Evolutionary conservation across 768 basidiomycete genomes (phyloP).

Genomic region (Suillus bovinus): DNA sequence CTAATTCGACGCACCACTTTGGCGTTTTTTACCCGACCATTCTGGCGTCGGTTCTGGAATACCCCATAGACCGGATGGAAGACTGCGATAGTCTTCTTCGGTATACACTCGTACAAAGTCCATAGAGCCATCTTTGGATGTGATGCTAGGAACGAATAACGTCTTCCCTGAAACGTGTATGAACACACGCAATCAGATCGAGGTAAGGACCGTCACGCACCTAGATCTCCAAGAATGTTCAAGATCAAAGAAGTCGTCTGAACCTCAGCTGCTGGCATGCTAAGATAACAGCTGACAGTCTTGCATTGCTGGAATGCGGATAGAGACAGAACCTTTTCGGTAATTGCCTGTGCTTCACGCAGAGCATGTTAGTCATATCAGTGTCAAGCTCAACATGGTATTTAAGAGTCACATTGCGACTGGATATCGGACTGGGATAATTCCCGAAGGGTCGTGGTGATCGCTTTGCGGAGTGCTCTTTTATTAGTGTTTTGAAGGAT

Average conservation of each 20-base stretch:
- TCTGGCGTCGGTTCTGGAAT: conserved; percentile 63
- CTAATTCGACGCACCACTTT: conserved; percentile 47
- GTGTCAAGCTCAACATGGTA: background rate
- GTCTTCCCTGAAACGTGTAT: conserved; percentile 48
- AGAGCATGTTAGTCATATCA: conserved; percentile 8
- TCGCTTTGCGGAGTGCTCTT: conserved; percentile 50
- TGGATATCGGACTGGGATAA: conserved; percentile 48
- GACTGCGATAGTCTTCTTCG: conserved; percentile 52
- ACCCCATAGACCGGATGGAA: conserved; percentile 70
- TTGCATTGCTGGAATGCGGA: conserved; percentile 50
- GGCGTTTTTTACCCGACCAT: conserved; percentile 46
- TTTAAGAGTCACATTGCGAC: conserved; percentile 53
- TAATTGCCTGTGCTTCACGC: conserved; percentile 36
- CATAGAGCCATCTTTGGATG: conserved; percentile 50
- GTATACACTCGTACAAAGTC: conserved; percentile 65
- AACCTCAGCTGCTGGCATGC: conserved; percentile 74
- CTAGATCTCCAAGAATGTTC: conserved; percentile 49
- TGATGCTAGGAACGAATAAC: conserved; percentile 71
- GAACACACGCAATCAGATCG: background rate
- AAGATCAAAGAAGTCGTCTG: conserved; percentile 55
- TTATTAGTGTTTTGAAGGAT: conserved; percentile 46
- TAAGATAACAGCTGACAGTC: conserved; percentile 73
- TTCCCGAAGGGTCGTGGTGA: conserved; percentile 44
- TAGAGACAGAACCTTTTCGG: conserved; percentile 46
- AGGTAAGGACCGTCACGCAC: conserved; percentile 36